Evolutionary conservation across 305 asterid genomes (phyloP).

Genomic region (Fraxinus baroniana): DNA sequence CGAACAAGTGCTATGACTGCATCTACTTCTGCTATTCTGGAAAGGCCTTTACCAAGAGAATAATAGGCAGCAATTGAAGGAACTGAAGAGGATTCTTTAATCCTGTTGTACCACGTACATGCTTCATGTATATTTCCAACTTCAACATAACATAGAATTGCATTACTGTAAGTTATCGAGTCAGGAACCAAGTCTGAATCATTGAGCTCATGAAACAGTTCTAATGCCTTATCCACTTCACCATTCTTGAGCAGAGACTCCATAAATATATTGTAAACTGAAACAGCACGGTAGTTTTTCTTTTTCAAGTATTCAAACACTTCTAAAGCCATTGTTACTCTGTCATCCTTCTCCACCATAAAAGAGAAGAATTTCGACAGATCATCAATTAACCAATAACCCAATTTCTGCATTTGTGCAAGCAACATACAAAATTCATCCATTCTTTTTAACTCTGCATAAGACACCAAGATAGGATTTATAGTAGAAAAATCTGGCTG

Average conservation of each 20-base stretch:
- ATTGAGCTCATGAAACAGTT: slow-evolving; percentile 58
- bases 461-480: slow-evolving; percentile 62
- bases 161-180: slow-evolving; percentile 51
- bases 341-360: slow-evolving; percentile 42
- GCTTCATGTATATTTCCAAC: slow-evolving; percentile 67
- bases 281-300: slow-evolving; percentile 35
- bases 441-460: slow-evolving; percentile 61
- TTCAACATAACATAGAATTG: slow-evolving; percentile 55
- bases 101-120: slow-evolving; percentile 59
- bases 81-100: slow-evolving; percentile 49
- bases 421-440: slow-evolving; percentile 62
- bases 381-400: slow-evolving; percentile 40
- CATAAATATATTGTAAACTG: slow-evolving; percentile 63
- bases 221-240: slow-evolving; percentile 57
- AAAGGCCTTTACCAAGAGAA: slow-evolving; percentile 67
- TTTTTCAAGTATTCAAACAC: slow-evolving; percentile 58
- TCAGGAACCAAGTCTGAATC: slow-evolving; percentile 49
- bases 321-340: slow-evolving; percentile 50
- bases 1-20: slow-evolving; percentile 73
- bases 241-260: slow-evolving; percentile 62
- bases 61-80: slow-evolving; percentile 66
- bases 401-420: slow-evolving; percentile 63
- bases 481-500: slow-evolving; percentile 70
- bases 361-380: slow-evolving; percentile 56
- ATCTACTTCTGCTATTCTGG: slow-evolving; percentile 62